These are phyloP conservation scores for Acanthamoeba sp. DNA, from an alignment of 208 protist species.

Conservation along the genomic window DNA sequence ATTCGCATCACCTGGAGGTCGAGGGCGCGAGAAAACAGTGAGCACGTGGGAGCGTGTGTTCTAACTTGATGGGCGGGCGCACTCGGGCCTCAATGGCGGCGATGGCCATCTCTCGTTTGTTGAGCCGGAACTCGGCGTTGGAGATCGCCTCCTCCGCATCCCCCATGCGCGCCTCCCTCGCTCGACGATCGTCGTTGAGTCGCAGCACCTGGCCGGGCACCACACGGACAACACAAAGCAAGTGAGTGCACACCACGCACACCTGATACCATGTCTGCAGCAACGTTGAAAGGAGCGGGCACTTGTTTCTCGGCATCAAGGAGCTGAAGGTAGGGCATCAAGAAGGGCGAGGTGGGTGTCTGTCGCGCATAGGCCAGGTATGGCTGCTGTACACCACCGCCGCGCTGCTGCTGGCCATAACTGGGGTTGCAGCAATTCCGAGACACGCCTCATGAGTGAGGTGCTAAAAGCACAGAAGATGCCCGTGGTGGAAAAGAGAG, in stretches of 20 bases:
- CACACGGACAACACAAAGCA: not conserved
- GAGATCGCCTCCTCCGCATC: constrained; percentile 3
- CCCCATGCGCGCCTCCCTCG: not conserved
- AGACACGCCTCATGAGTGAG: not conserved
- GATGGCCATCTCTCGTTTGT: constrained; percentile 11
- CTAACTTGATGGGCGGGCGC: too few species aligned
- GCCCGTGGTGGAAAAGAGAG: too few species aligned
- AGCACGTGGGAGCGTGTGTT: too few species aligned
- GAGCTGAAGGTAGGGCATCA: constrained; percentile 2
- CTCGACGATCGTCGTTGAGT: constrained; percentile 6
- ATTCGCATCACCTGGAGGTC: not conserved
- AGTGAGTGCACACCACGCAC: not conserved
- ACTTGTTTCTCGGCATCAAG: constrained; percentile 14
- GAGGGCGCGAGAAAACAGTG: not conserved
- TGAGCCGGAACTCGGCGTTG: constrained; percentile 35
- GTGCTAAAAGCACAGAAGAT: too few species aligned
- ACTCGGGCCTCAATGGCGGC: constrained; percentile 2
- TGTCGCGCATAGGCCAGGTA: not conserved
- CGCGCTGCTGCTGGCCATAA: not conserved
- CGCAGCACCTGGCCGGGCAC: not conserved
- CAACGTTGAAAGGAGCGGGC: not conserved
- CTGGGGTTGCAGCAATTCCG: not conserved
- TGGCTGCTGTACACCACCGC: not conserved
- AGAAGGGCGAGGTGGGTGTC: not conserved
- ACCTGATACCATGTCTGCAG: too few species aligned